Percentiles rank a stretch among this genome's conserved stretches.
Conservation (phyloP, 805 yeast species). For the Kluyveromyces siamensis region DNA sequence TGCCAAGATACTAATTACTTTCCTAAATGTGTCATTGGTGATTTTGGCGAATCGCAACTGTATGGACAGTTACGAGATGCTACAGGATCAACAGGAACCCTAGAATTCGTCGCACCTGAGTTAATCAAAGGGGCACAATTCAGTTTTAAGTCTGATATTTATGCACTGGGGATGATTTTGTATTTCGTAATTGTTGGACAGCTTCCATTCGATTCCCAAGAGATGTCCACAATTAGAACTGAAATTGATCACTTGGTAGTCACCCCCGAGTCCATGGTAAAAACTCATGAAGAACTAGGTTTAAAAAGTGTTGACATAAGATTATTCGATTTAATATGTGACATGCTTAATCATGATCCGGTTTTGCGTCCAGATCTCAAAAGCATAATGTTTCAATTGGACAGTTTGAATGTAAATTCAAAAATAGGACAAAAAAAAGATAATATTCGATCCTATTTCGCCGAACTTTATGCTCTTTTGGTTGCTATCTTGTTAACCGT, state of each 20-base stretch:
- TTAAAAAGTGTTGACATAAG: slow-evolving; percentile 17
- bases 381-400: background rate
- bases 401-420: background rate
- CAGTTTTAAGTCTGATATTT: slow-evolving; percentile 66
- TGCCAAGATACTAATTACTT: slow-evolving; percentile 24
- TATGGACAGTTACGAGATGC: slow-evolving; percentile 57
- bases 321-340: slow-evolving; percentile 31
- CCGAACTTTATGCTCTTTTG: background rate
- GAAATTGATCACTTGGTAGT: slow-evolving; percentile 29
- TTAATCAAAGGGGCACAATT: slow-evolving; percentile 49
- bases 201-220: slow-evolving; percentile 43
- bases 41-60: slow-evolving; percentile 81
- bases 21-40: slow-evolving; percentile 75
- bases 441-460: background rate
- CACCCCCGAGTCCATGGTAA: slow-evolving; percentile 10
- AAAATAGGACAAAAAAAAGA: background rate
- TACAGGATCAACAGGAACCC: slow-evolving; percentile 80
- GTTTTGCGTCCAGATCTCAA: background rate
- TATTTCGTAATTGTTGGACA: slow-evolving; percentile 63
- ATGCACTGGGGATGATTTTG: slow-evolving; percentile 76
- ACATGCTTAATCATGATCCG: slow-evolving; percentile 1
- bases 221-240: slow-evolving; percentile 22
- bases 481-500: background rate
- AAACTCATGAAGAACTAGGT: slow-evolving; percentile 12
- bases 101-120: slow-evolving; percentile 86